These are phyloP conservation scores for Coemansia furcata DNA, from an alignment of 192 early-diverging fungal genomes.

Conservation along the genomic window DNA sequence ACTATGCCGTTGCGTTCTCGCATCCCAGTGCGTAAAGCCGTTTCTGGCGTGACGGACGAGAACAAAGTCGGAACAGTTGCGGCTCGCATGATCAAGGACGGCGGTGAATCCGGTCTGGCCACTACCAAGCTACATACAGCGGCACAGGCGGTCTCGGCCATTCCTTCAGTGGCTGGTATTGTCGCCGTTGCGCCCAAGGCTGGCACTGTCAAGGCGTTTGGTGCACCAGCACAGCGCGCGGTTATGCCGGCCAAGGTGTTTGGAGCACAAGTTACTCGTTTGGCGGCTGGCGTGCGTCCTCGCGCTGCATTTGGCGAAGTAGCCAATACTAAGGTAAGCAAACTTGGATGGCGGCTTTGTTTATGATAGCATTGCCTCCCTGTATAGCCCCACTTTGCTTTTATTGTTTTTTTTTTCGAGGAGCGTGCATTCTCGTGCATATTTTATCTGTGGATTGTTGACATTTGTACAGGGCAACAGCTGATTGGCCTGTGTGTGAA, in stretches of 20 bases:
- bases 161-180: neutral
- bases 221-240: neutral
- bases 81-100: constrained; percentile 5
- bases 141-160: neutral
- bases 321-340: constrained; percentile 27
- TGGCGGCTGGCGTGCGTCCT: neutral
- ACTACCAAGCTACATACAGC: constrained; percentile 9
- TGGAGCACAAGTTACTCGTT: constrained; percentile 4
- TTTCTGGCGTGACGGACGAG: constrained; percentile 31
- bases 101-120: constrained; percentile 11
- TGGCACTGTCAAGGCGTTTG: neutral
- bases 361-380: neutral
- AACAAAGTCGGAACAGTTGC: constrained; percentile 27
- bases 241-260: constrained; percentile 19
- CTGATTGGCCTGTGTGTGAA: neutral
- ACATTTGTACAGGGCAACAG: neutral
- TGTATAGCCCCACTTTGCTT: neutral
- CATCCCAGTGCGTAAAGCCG: constrained; percentile 34
- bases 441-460: neutral
- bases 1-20: constrained; percentile 43
- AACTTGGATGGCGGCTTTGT: neutral
- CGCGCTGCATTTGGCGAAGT: constrained; percentile 38
- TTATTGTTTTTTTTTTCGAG: constrained; percentile 10
- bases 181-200: neutral
- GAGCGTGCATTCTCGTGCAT: neutral